These are phyloP conservation scores for Scedosporium apiospermum DNA, from an alignment of 2,329 filamentous ascomycete genomes.

Conservation along the genomic window DNA sequence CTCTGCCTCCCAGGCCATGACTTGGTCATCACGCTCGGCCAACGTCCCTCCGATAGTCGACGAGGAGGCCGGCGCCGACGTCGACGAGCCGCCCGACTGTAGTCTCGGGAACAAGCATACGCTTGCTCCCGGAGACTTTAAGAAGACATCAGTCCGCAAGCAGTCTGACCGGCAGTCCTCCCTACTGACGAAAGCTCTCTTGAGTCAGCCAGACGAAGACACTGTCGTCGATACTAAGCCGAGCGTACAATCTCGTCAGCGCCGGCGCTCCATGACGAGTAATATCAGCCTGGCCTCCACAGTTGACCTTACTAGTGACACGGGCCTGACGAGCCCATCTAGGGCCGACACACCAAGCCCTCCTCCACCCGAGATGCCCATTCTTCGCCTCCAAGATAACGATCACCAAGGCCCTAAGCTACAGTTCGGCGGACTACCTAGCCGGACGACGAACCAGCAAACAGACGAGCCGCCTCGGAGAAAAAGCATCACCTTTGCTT, in stretches of 20 bases:
- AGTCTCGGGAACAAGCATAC: background rate
- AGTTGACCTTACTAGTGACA: constrained; percentile 90
- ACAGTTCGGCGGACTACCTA: background rate
- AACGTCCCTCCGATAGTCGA: constrained; percentile 6
- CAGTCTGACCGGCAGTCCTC: constrained; percentile 33
- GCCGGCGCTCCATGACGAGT: constrained; percentile 63
- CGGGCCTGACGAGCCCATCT: constrained; percentile 81
- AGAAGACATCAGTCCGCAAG: constrained; percentile 4
- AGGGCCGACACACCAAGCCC: constrained; percentile 82
- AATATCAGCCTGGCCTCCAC: constrained; percentile 75
- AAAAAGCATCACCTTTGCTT: constrained; percentile 12
- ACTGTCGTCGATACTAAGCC: constrained; percentile 27
- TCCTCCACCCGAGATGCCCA: constrained; percentile 54
- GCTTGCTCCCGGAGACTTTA: background rate
- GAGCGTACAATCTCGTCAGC: constrained; percentile 24
- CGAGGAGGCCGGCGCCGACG: constrained; percentile 11
- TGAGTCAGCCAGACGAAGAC: constrained; percentile 54
- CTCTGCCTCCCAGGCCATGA: background rate
- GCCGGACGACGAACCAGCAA: background rate
- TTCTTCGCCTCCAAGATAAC: constrained; percentile 25
- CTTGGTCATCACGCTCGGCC: constrained; percentile 9
- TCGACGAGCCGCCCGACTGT: constrained; percentile 12
- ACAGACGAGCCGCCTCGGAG: constrained; percentile 1
- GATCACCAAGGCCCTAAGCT: background rate
- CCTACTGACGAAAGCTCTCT: constrained; percentile 76